Base-by-base conservation (phyloP, 2,329 filamentous ascomycete genomes). In the Coniochaeta hoffmannii region DNA sequence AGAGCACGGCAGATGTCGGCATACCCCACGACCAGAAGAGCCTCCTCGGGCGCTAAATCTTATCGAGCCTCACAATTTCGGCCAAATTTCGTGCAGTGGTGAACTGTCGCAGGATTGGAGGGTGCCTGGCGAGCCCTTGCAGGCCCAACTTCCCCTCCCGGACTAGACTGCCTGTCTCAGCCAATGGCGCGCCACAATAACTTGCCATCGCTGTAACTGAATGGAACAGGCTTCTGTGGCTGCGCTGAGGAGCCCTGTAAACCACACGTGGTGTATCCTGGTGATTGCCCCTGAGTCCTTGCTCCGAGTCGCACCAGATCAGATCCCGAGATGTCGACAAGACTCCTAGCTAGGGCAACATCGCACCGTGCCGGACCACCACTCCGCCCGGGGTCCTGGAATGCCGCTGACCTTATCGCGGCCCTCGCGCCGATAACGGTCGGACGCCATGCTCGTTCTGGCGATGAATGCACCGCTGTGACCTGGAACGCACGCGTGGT, bases 51-150 rank as follows among this genome's bases (percentile, higher is more conserved):
- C 28, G 46, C 24, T 30, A 32, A 28, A 50, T n/a, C 24, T n/a
- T 14, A 28, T 50, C 24, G 46, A 30, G 28, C 46, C 24, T 8
- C n/a, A 28, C 36, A 54, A 44, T 44, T 35, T 44, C 53, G 53
- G 53, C 26, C 53, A 54, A 54, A 54, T 54, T 49, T 54, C 26
- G 28, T 49, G 14, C 15, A 28, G 15, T 22, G 32, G 53, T 34
- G 53, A 7, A 41, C 17, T 28, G 32, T n/a, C 32, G 32, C 32
- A 41, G 30, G 50, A 52, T 52, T 52, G 50, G 50, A 52, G 17
- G 30, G 14, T 52, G 32, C 50, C 32, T 26, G 32, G 19, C 17
- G 36, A 54, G 28, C 53, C 53, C 53, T 54, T 54, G 53, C 53
- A 54, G 36, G 9, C 3, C 35, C 17, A 54, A 34, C 53, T 54